Evolutionary conservation across 208 protist species (phyloP), one percentile per base, ranked within the genome.

Genomic region (Acanthamoeba lenticulata): DNA sequence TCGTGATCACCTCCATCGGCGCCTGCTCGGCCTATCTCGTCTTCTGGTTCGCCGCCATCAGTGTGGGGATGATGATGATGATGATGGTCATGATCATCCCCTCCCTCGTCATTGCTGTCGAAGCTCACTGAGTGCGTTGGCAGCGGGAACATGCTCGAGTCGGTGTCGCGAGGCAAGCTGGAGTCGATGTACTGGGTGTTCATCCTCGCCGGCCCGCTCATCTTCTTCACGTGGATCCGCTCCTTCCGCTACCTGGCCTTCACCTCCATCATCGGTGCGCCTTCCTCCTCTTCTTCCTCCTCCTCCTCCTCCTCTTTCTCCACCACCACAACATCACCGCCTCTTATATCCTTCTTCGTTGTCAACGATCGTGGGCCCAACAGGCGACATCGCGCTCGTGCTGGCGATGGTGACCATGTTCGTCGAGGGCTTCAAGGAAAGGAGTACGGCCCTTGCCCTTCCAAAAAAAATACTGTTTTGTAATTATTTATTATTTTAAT

Each of bases 221-320:
- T 65, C 38, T 27, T 90, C n/a, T 67, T 90, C 83, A 69, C 83
- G 1, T 90, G 83, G 83, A 90, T 90, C 27, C n/a, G 55, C 29
- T 90, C 60, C 32, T 95, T 95, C 85, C 27, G 49, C n/a, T 93
- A 92, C n/a, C 88, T 95, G 4, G 6, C 94, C 79, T 45, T 95
- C 94, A 95, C 94, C 19, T 92, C 79, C 60, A 85, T 86, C 94
- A 24, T 95, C 40, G 94, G 94, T 93, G 36, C 32, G 4, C 29
- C 40, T 9, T 27, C 40, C 91, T 24, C 91, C 40, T 29, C 9
- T 29, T 13, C 36, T 17, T 77, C 17, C 29, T 57, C 11, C 52
- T 1, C 36, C 72, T 21, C 74, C 7, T 15, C 90, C 19, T 38
- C 6, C 74, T 5, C 60, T 29, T 83, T 36, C 9, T 72, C 32